These are phyloP conservation scores for Pythium brachiatum DNA, from an alignment of 352 stramenopile genomes.

Conservation along the genomic window DNA sequence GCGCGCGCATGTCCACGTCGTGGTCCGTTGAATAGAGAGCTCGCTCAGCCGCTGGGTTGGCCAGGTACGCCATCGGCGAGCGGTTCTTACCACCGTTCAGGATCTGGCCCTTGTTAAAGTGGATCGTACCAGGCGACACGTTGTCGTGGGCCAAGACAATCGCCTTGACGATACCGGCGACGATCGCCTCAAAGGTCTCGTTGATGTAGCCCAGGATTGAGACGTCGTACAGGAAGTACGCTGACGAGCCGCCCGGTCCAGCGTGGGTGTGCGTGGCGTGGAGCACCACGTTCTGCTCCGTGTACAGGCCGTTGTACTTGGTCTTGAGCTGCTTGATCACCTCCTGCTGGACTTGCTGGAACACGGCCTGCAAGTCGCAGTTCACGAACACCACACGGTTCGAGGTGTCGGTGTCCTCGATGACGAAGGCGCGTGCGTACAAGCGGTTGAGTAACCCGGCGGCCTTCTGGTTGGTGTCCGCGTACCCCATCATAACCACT, in stretches of 20 bases:
- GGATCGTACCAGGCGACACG: slow-evolving; percentile 60
- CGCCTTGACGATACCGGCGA: slow-evolving; percentile 84
- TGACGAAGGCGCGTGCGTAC: slow-evolving; percentile 78
- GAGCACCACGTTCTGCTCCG: slow-evolving; percentile 81
- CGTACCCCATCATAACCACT: slow-evolving; percentile 89
- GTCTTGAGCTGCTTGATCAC: slow-evolving; percentile 59
- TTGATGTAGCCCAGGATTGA: slow-evolving; percentile 64
- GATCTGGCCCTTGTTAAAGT: slow-evolving; percentile 56
- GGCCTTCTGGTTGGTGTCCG: slow-evolving; percentile 70
- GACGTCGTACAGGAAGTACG: slow-evolving; percentile 92
- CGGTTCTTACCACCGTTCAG: slow-evolving; percentile 87
- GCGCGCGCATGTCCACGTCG: slow-evolving; percentile 94
- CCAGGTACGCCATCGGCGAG: slow-evolving; percentile 85
- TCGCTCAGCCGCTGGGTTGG: slow-evolving; percentile 85
- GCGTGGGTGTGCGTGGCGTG: slow-evolving; percentile 93
- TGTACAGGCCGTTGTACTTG: slow-evolving; percentile 48
- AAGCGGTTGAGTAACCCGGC: slow-evolving; percentile 87
- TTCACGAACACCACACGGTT: slow-evolving; percentile 78
- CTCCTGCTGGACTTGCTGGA: slow-evolving; percentile 82
- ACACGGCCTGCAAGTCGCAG: slow-evolving; percentile 89
- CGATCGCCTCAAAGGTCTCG: slow-evolving; percentile 90
- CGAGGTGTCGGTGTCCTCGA: slow-evolving; percentile 36
- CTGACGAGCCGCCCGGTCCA: slow-evolving; percentile 84
- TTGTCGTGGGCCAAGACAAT: slow-evolving; percentile 80
- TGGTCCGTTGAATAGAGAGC: slow-evolving; percentile 79